Evolutionary conservation across 495 filamentous ascomycete genomes (phyloP).

Genomic region (Podospora pseudopauciseta): DNA sequence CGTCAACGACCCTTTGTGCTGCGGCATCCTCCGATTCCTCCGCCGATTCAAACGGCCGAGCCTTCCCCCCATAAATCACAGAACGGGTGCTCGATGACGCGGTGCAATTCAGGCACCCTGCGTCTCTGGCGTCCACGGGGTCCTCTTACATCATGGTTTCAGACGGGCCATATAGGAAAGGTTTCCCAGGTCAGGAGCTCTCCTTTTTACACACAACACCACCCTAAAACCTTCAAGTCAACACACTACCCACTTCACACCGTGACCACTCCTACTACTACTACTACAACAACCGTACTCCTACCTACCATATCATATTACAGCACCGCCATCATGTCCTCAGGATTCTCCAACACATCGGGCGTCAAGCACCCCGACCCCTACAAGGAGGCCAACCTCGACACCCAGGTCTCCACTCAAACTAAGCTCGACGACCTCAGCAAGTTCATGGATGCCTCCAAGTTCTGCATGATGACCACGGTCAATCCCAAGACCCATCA

Average conservation of each 20-base stretch:
- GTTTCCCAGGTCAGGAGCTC: background rate
- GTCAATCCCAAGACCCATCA: slow-evolving; percentile 54
- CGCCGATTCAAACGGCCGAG: background rate
- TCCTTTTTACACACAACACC: background rate
- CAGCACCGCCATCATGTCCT: background rate
- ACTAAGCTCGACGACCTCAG: slow-evolving; percentile 77
- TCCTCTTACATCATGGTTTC: slow-evolving; percentile 18
- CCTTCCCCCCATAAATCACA: background rate
- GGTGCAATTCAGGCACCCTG: slow-evolving; percentile 1
- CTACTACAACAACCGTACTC: too few species aligned
- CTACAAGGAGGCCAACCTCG: slow-evolving; percentile 71
- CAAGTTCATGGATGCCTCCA: slow-evolving; percentile 62
- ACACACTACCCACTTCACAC: slow-evolving; percentile 39
- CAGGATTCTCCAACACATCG: slow-evolving; percentile 52
- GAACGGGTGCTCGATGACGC: background rate
- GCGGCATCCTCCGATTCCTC: background rate
- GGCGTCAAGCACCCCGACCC: slow-evolving; percentile 60
- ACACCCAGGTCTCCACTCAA: slow-evolving; percentile 57
- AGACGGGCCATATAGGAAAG: background rate
- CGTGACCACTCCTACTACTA: background rate
- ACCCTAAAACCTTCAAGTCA: background rate
- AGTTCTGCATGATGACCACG: slow-evolving; percentile 78
- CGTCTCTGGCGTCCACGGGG: background rate
- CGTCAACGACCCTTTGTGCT: background rate
- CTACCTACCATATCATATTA: background rate